Evolutionary conservation across 169 alveolate genomes (phyloP).

Genomic region (Ichthyophthirius multifiliis): DNA sequence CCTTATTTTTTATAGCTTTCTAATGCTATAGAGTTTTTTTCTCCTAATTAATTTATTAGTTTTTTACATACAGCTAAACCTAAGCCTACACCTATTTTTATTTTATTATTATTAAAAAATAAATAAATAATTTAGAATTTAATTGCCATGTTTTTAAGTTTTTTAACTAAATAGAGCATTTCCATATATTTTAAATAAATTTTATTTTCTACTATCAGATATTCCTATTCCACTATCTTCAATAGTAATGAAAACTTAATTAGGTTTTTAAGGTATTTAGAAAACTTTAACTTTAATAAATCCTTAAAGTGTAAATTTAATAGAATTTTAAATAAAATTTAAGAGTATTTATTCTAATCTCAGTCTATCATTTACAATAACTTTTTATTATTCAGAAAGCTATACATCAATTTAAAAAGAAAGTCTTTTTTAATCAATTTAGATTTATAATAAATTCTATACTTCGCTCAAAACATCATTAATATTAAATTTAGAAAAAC

Average conservation of each 20-base stretch:
- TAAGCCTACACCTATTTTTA: constrained; percentile 1
- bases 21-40: neutral
- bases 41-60: neutral
- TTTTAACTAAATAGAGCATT: neutral
- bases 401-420: neutral
- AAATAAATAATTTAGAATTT: neutral
- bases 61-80: constrained; percentile 1
- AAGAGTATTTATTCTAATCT: neutral
- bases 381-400: neutral
- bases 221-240: neutral
- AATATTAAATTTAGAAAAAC: neutral
- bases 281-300: neutral
- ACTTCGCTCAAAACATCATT: neutral
- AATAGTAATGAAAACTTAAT: neutral
- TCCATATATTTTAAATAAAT: neutral
- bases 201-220: neutral
- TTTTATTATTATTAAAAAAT: no score
- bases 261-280: neutral
- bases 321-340: neutral
- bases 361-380: neutral
- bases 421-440: neutral
- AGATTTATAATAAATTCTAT: neutral
- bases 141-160: neutral
- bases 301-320: neutral
- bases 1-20: neutral